A percentile compares a stretch with the other conserved stretches of the same genome.
Conservation (phyloP, 2,329 filamentous ascomycete genomes). For the Arthrobotrys iridis region DNA sequence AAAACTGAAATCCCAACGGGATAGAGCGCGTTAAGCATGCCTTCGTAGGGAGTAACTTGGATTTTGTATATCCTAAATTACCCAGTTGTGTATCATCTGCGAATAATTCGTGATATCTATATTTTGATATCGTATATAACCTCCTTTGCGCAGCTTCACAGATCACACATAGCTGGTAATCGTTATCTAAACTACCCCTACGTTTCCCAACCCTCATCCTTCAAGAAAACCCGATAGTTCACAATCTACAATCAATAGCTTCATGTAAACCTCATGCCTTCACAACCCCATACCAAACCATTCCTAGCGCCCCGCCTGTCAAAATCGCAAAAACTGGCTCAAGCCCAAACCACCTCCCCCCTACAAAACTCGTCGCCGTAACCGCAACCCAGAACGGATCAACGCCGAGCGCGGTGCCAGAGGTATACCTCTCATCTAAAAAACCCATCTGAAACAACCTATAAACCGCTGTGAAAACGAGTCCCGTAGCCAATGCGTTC, state of each 20-base stretch:
- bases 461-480: constrained; percentile 73
- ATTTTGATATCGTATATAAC: not conserved
- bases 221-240: not conserved
- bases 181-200: not conserved
- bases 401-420: constrained; percentile 66
- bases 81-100: not conserved
- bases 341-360: constrained; percentile 48
- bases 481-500: constrained; percentile 70
- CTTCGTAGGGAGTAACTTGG: not conserved
- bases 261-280: constrained; percentile 6
- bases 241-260: no score
- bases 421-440: constrained; percentile 65
- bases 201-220: not conserved
- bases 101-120: not conserved
- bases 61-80: not conserved
- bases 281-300: constrained; percentile 34
- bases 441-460: constrained; percentile 71
- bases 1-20: not conserved
- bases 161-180: not conserved
- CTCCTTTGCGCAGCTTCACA: not conserved
- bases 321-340: constrained; percentile 25
- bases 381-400: constrained; percentile 74
- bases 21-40: not conserved
- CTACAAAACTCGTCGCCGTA: constrained; percentile 61
- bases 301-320: constrained; percentile 25